Conservation (phyloP, 2,329 filamentous ascomycete genomes). For the Clarireedia sp. region DNA sequence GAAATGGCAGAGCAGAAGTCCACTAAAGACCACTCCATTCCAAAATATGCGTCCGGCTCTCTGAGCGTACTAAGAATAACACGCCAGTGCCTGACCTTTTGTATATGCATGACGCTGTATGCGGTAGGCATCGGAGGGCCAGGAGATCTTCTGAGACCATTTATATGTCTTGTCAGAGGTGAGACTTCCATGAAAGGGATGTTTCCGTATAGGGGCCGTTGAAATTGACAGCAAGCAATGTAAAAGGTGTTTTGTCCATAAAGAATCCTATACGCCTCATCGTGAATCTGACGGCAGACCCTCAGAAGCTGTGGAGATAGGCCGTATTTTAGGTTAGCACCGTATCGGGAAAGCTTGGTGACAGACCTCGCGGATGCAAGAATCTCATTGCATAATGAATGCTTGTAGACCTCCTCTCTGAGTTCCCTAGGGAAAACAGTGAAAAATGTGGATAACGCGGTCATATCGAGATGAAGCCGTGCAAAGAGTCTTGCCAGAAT, state of each 20-base stretch:
- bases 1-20: neutral
- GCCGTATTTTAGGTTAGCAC: neutral
- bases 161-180: constrained; percentile 6
- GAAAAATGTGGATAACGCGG: neutral
- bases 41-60: neutral
- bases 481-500: too few relatives aligned
- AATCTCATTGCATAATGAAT: constrained; percentile 9
- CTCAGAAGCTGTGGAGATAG: constrained; percentile 13
- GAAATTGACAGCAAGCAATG: constrained; percentile 1
- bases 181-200: neutral
- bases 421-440: constrained; percentile 37
- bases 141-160: neutral
- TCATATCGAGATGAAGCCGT: neutral
- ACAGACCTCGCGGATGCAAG: neutral
- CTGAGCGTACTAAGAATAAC: neutral
- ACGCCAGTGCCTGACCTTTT: neutral
- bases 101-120: neutral
- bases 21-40: neutral
- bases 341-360: neutral
- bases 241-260: constrained; percentile 38
- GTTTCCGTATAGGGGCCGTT: neutral
- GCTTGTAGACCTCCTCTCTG: constrained; percentile 43
- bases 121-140: neutral
- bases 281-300: constrained; percentile 1
- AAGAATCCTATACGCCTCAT: constrained; percentile 29